A percentile compares a stretch with the other conserved stretches of the same genome.
Conservation (phyloP, 768 basidiomycete genomes). For the Amanita exitialis region DNA sequence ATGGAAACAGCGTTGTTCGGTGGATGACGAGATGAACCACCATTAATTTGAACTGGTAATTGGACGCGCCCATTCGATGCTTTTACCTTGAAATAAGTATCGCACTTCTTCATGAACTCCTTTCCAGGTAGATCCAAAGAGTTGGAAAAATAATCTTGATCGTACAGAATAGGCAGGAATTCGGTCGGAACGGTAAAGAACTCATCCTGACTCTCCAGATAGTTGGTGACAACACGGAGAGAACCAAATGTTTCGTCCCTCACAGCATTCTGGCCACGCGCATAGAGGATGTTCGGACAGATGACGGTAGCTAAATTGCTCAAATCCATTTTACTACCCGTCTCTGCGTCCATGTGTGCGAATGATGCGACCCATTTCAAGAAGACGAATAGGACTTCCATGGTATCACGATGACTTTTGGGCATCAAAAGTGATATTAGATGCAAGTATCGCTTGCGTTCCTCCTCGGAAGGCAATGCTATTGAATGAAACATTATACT, state of each 20-base stretch:
- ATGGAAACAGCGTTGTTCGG: slow-evolving; percentile 25
- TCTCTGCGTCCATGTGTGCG: slow-evolving; percentile 94
- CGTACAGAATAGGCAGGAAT: slow-evolving; percentile 75
- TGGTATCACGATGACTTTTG: slow-evolving; percentile 90
- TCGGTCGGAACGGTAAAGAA: slow-evolving; percentile 93
- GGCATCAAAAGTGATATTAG: slow-evolving; percentile 81
- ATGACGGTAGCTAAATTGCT: slow-evolving; percentile 95
- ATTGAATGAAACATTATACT: slow-evolving; percentile 8
- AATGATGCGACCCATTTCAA: slow-evolving; percentile 99
- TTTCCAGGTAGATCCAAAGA: slow-evolving; percentile 85
- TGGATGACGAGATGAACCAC: slow-evolving; percentile 27
- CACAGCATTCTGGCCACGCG: slow-evolving; percentile 73
- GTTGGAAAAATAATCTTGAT: slow-evolving; percentile 87
- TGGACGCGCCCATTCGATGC: slow-evolving; percentile 38
- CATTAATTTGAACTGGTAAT: slow-evolving; percentile 30
- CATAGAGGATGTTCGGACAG: slow-evolving; percentile 95
- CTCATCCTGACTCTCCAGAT: slow-evolving; percentile 91
- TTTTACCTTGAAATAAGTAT: slow-evolving; percentile 77
- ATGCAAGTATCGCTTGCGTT: slow-evolving; percentile 79
- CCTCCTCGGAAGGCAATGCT: slow-evolving; percentile 68
- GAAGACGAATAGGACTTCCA: slow-evolving; percentile 97
- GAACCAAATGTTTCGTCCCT: slow-evolving; percentile 90
- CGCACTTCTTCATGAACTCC: slow-evolving; percentile 93
- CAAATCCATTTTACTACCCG: slow-evolving; percentile 97
- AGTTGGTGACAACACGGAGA: slow-evolving; percentile 74